phyloP scores from a whole-genome alignment of 1,139 yeast species.

The Candida tunisiensis region DNA sequence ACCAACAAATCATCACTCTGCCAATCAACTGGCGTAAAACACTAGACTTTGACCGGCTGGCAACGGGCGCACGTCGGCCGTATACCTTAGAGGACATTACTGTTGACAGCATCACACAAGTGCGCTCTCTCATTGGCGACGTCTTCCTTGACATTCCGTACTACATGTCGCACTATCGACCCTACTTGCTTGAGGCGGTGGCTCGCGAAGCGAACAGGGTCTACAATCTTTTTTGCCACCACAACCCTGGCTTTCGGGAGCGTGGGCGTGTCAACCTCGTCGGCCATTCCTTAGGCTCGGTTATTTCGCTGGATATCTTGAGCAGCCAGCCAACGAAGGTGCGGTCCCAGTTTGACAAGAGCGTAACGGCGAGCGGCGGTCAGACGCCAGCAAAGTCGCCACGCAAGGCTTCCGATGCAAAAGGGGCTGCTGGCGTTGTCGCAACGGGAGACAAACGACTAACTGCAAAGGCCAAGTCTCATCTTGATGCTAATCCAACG shows the following conservation, averaged over 20 bases:
- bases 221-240: slow-evolving; percentile 34
- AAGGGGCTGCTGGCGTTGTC: too few relatives aligned
- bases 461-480: too few relatives aligned
- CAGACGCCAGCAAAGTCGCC: too few relatives aligned
- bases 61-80: slow-evolving; percentile 13
- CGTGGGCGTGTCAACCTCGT: slow-evolving; percentile 60
- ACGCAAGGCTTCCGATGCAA: too few relatives aligned
- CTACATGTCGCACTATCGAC: slow-evolving; percentile 59
- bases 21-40: slow-evolving; percentile 26
- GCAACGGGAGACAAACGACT: too few relatives aligned
- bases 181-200: slow-evolving; percentile 49
- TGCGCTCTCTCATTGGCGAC: slow-evolving; percentile 69
- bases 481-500: too few relatives aligned
- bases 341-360: too few relatives aligned
- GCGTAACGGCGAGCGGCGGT: too few relatives aligned
- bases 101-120: slow-evolving; percentile 62
- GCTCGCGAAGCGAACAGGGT: slow-evolving; percentile 54
- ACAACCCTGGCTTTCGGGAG: slow-evolving; percentile 46
- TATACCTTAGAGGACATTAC: slow-evolving; percentile 63
- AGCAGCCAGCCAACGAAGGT: slow-evolving; percentile 34
- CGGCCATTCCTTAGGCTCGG: slow-evolving; percentile 88
- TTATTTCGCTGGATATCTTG: slow-evolving; percentile 65
- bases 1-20: slow-evolving; percentile 16
- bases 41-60: slow-evolving; percentile 16
- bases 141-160: slow-evolving; percentile 76